Percentiles rank a stretch among this genome's conserved stretches.
Conservation (phyloP, 495 filamentous ascomycete species). For the Recurvomyces mirabilis region DNA sequence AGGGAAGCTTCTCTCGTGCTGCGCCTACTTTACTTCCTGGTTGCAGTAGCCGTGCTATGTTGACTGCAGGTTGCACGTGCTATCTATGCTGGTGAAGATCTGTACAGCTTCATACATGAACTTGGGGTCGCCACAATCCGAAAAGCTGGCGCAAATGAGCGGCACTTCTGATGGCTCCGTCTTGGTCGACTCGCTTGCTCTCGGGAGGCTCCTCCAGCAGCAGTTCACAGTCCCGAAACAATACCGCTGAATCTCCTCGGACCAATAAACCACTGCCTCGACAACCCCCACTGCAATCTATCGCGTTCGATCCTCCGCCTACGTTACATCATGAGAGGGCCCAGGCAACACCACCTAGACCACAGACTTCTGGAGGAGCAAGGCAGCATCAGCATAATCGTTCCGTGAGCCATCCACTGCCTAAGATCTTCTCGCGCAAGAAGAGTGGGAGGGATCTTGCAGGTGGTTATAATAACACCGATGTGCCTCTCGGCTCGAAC, state of each 20-base stretch:
- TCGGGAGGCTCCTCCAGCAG: conserved; percentile 2
- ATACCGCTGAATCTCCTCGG: conserved; percentile 2
- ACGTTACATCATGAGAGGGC: conserved; percentile 13
- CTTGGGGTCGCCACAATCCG: too few relatives aligned
- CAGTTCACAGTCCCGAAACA: conserved; percentile 1
- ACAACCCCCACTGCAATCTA: conserved; percentile 5
- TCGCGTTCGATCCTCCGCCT: conserved; percentile 12
- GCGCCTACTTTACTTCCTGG: too few relatives aligned
- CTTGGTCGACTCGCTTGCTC: conserved; percentile 22
- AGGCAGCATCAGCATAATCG: conserved; percentile 16
- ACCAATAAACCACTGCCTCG: conserved; percentile 19
- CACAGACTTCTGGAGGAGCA: neutral
- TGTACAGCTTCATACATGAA: too few relatives aligned
- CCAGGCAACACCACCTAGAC: conserved; percentile 4
- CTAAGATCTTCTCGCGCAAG: conserved; percentile 18
- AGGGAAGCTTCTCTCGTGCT: too few relatives aligned
- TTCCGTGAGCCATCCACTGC: conserved; percentile 22
- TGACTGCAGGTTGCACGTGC: too few relatives aligned
- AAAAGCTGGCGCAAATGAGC: too few relatives aligned
- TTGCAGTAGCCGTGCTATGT: too few relatives aligned
- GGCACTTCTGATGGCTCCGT: conserved; percentile 25
- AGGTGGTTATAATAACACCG: conserved; percentile 12
- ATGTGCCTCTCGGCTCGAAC: conserved; percentile 17
- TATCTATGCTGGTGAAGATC: too few relatives aligned
- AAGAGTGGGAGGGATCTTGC: conserved; percentile 18